Base-by-base conservation (phyloP, 2,329 filamentous ascomycete species). In the Penicillium sp. region DNA sequence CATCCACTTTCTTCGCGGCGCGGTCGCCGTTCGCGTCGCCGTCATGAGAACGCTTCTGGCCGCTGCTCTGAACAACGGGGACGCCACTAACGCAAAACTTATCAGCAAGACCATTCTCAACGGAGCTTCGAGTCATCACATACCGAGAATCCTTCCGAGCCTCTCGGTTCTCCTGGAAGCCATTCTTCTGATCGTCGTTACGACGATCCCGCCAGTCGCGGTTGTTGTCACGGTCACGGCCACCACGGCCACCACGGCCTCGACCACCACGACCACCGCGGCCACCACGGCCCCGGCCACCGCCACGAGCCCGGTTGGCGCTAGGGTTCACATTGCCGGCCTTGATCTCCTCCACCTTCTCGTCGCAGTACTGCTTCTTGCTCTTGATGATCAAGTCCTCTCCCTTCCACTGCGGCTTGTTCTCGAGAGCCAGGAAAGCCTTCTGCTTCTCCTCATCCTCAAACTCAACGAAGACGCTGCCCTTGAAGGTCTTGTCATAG, bases 391-490 rank as follows among this genome's bases (percentile, higher is more conserved):
- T 77, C 47, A 97, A 80, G 31, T 90, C 85, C 61, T 89, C 80
- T 47, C 82, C 91, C 72, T 95, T 86, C 85, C 86, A 99, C 71
- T 86, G 84, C 54, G 94, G 94, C 72, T 88, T 86, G 18, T 89
- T 86, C 49, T 95, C 88, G 38, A 90, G 77, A 13, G 79, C 84
- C 56, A 96, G 77, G 75, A 99, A 99, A 53, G 85, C 85, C 71
- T 91, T 81, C 65, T 89, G 86, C 21, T 84, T 81, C 62, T 95
- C 89, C 66, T 91, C 87, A 45, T 84, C 83, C 57, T 84, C 81
- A 72, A 97, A 99, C 74, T 96, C 93, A 60, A 96, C 90, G 69
- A 96, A 97, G 53, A 96, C 90, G 62, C 90, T 96, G 63, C 93
- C 91, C 82, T 99, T 99, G 85, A 97, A 99, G 47, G 81, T 76